Conservation (phyloP, 1,139 yeast species). For the Geotrichum armillariae region DNA sequence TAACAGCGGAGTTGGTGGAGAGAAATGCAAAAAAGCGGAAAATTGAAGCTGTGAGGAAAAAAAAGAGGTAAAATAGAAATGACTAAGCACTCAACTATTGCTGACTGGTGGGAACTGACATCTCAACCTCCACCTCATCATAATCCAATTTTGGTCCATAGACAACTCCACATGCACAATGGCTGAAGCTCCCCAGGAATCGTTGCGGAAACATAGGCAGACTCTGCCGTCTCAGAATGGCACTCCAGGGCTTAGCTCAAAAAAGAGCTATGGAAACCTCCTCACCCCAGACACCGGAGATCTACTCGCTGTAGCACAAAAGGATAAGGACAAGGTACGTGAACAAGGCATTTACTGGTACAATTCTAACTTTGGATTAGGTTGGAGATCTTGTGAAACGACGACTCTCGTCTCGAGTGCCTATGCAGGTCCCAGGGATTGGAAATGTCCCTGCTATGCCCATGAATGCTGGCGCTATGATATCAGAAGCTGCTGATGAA, state of each 20-base stretch:
- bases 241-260: slow-evolving; percentile 6
- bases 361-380: slow-evolving; percentile 18
- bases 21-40: neutral
- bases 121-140: too few species aligned
- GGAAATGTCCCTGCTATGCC: slow-evolving; percentile 32
- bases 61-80: too few species aligned
- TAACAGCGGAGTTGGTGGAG: neutral
- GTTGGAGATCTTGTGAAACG: slow-evolving; percentile 23
- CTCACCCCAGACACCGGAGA: slow-evolving; percentile 26
- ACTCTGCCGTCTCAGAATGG: slow-evolving; percentile 28
- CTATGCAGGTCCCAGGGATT: slow-evolving; percentile 21
- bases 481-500: slow-evolving; percentile 26
- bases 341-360: slow-evolving; percentile 15
- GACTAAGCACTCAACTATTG: too few species aligned
- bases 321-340: slow-evolving; percentile 23
- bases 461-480: slow-evolving; percentile 30
- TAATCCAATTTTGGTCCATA: too few species aligned
- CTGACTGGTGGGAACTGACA: neutral
- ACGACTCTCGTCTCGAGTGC: slow-evolving; percentile 22
- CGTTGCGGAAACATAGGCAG: slow-evolving; percentile 37
- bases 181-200: slow-evolving; percentile 27
- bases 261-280: slow-evolving; percentile 27
- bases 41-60: neutral
- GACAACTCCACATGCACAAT: slow-evolving; percentile 5
- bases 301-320: slow-evolving; percentile 22